These are phyloP conservation scores for Flaveria linearis DNA, from an alignment of 129 eudicot genomes.

Conservation along the genomic window DNA sequence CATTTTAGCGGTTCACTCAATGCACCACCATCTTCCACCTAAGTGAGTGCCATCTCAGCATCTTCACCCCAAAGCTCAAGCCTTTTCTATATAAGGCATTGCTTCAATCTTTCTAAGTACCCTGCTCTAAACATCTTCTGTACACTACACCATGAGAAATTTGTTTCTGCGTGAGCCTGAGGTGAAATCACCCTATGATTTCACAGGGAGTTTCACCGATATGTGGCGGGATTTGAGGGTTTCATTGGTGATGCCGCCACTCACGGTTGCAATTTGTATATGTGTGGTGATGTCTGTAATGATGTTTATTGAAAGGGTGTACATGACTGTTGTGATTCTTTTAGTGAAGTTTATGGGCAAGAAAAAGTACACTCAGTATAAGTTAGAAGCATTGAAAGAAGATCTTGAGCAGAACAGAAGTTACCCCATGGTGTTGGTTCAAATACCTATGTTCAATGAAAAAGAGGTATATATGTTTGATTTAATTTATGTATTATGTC, in stretches of 20 bases:
- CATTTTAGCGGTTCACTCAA: slow-evolving; percentile 46
- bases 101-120: slow-evolving; percentile 24
- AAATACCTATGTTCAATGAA: slow-evolving; percentile 87
- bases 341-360: slow-evolving; percentile 54
- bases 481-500: slow-evolving; percentile 4
- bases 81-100: slow-evolving; percentile 47
- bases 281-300: slow-evolving; percentile 70
- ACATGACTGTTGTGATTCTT: slow-evolving; percentile 68
- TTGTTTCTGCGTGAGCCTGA: slow-evolving; percentile 39
- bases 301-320: slow-evolving; percentile 72
- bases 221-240: slow-evolving; percentile 55
- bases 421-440: slow-evolving; percentile 73
- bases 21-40: slow-evolving; percentile 40
- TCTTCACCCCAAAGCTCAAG: slow-evolving; percentile 26
- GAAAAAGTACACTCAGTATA: slow-evolving; percentile 70
- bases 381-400: slow-evolving; percentile 56
- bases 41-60: slow-evolving; percentile 38
- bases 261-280: slow-evolving; percentile 51
- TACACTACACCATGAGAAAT: slow-evolving; percentile 53
- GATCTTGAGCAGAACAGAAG: slow-evolving; percentile 64
- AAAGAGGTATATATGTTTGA: slow-evolving; percentile 60
- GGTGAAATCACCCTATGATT: slow-evolving; percentile 33
- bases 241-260: slow-evolving; percentile 54
- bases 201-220: slow-evolving; percentile 40
- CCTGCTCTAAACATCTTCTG: slow-evolving; percentile 9